Conservation (phyloP, 2,329 filamentous ascomycete genomes). For the Chrysoporthe deuterocubensis region DNA sequence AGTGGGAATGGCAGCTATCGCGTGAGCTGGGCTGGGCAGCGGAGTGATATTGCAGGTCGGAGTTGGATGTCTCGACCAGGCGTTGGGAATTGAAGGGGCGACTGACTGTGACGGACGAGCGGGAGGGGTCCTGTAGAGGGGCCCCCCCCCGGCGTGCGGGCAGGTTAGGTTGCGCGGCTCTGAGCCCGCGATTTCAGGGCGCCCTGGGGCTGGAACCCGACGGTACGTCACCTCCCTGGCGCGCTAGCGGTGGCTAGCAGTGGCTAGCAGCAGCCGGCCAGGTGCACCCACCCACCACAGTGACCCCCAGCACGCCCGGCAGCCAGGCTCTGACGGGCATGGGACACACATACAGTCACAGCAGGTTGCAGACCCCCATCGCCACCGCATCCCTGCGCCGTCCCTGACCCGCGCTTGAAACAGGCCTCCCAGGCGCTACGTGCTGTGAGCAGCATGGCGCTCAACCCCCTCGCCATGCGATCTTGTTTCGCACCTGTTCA, state of each 20-base stretch:
- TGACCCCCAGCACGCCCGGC: too few species aligned
- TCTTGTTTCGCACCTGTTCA: too few species aligned
- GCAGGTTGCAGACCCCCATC: neutral
- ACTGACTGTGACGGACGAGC: neutral
- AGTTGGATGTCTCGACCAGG: neutral
- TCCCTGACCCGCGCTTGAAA: neutral
- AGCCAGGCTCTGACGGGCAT: neutral
- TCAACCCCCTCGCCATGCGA: too few species aligned
- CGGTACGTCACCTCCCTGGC: neutral
- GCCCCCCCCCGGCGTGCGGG: neutral
- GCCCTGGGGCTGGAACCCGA: neutral
- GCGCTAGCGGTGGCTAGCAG: neutral
- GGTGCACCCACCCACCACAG: too few species aligned
- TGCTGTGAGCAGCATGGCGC: too few species aligned
- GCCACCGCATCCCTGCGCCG: neutral
- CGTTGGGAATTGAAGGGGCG: constrained; percentile 2
- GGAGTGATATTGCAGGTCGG: too few species aligned
- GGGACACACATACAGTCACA: neutral
- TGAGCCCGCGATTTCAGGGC: neutral
- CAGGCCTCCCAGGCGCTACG: neutral
- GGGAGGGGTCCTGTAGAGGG: neutral
- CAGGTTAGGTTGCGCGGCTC: constrained; percentile 1
- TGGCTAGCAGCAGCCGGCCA: too few species aligned
- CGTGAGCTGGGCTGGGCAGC: too few species aligned
- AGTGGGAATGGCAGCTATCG: too few species aligned